These are phyloP conservation scores for Metarhizium guizhouense DNA, from an alignment of 2,329 filamentous ascomycete genomes.

Conservation along the genomic window DNA sequence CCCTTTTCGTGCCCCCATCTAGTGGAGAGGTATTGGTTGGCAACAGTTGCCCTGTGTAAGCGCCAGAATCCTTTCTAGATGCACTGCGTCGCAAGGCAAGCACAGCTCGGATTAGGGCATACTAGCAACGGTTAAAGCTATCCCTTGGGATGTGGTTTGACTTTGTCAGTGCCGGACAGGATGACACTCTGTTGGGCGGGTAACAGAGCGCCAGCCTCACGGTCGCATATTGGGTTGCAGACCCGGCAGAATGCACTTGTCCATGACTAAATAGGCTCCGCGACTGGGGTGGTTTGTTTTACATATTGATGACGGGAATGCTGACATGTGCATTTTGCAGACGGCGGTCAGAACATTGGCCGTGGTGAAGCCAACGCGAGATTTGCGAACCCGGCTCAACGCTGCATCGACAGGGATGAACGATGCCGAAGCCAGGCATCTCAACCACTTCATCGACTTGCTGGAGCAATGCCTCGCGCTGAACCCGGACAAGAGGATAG, in stretches of 20 bases:
- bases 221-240: conserved; percentile 5
- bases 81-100: not conserved
- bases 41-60: not conserved
- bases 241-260: not conserved
- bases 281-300: not conserved
- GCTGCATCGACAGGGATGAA: conserved; percentile 65
- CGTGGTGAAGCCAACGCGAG: conserved; percentile 67
- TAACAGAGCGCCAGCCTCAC: not conserved
- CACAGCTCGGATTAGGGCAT: not conserved
- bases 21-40: not conserved
- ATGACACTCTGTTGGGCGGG: not conserved
- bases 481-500: conserved; percentile 88
- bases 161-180: not conserved
- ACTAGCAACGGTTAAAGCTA: too few species aligned
- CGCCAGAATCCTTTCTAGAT: not conserved
- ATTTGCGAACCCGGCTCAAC: conserved; percentile 72
- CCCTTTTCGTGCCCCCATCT: conserved; percentile 7
- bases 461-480: conserved; percentile 80
- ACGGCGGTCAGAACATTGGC: conserved; percentile 58
- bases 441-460: conserved; percentile 77
- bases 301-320: not conserved
- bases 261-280: not conserved
- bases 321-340: conserved; percentile 27
- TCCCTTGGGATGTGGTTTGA: not conserved
- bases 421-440: conserved; percentile 65